Percentiles rank a stretch among this genome's conserved stretches.
phyloP scores from a whole-genome alignment of 768 basidiomycete genomes.

The Mycena haematopus region DNA sequence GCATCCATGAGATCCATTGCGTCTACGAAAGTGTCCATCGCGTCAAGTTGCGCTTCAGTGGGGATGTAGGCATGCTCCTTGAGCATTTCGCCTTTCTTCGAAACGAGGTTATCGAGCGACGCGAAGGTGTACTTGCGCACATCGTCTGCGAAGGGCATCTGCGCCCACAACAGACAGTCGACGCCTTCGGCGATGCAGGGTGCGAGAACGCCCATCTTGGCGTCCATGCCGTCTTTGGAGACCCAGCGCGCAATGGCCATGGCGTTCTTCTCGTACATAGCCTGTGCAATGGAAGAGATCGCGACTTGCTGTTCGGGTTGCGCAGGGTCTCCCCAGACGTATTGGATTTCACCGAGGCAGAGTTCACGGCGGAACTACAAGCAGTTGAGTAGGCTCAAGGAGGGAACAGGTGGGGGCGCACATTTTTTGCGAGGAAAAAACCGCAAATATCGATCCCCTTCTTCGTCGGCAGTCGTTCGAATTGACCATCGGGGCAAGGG shows the following conservation, averaged over 20 bases:
- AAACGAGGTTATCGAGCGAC: conserved; percentile 74
- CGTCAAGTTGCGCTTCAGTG: conserved; percentile 73
- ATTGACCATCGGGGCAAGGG: conserved; percentile 86
- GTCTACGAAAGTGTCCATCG: conserved; percentile 90
- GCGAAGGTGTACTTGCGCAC: conserved; percentile 87
- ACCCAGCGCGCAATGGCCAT: conserved; percentile 89
- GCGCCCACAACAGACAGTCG: conserved; percentile 85
- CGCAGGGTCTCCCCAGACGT: conserved; percentile 78
- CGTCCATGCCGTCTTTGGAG: conserved; percentile 70
- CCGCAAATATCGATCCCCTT: conserved; percentile 90
- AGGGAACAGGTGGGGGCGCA: conserved; percentile 38
- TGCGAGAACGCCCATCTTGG: conserved; percentile 83
- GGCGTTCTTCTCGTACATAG: conserved; percentile 70
- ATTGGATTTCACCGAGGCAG: conserved; percentile 84
- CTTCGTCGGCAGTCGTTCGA: conserved; percentile 71
- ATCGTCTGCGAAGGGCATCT: conserved; percentile 98
- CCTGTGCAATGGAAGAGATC: conserved; percentile 86
- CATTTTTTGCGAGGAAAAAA: conserved; percentile 76
- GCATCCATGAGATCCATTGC: conserved; percentile 85
- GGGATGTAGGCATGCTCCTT: conserved; percentile 84
- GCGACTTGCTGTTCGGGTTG: conserved; percentile 79
- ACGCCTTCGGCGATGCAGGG: conserved; percentile 69
- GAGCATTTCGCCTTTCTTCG: conserved; percentile 76
- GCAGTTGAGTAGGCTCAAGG: conserved; percentile 4
- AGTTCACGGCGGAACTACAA: conserved; percentile 82